Conservation (phyloP, 192 early-diverging fungal species). For the Coemansia sp. region DNA sequence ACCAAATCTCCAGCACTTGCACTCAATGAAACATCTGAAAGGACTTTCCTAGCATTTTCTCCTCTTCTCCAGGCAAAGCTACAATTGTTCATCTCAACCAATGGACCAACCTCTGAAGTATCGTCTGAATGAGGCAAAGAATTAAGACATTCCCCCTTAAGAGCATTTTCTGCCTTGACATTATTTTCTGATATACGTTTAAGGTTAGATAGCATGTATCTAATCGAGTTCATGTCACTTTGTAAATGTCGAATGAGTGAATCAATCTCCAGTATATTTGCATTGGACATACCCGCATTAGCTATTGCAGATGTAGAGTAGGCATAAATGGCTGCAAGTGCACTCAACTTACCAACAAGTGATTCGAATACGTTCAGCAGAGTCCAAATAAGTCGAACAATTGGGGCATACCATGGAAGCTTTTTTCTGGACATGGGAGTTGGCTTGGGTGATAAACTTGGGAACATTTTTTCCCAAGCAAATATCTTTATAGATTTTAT, state of each 20-base stretch:
- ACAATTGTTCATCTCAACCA: constrained; percentile 19
- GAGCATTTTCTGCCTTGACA: constrained; percentile 10
- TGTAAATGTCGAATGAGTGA: background rate
- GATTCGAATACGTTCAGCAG: background rate
- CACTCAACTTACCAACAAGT: background rate
- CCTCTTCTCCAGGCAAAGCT: constrained; percentile 21
- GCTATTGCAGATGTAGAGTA: background rate
- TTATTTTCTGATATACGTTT: constrained; percentile 10
- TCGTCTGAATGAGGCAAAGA: constrained; percentile 14
- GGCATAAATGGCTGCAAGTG: background rate
- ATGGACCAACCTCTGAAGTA: background rate
- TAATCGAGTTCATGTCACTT: no score
- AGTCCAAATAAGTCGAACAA: background rate
- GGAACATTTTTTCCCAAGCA: background rate
- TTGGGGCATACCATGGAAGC: background rate
- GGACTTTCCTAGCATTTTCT: background rate
- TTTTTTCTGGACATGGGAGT: background rate
- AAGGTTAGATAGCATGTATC: background rate
- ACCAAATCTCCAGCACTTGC: constrained; percentile 51
- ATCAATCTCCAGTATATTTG: background rate
- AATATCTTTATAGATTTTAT: background rate
- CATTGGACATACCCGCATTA: background rate
- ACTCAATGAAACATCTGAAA: constrained; percentile 16
- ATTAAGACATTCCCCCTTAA: constrained; percentile 25
- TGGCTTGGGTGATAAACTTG: background rate